Evolutionary conservation across 2,329 filamentous ascomycete genomes (phyloP), one percentile per base, ranked within the genome.

Genomic region (Fusarium oligoseptatum): DNA sequence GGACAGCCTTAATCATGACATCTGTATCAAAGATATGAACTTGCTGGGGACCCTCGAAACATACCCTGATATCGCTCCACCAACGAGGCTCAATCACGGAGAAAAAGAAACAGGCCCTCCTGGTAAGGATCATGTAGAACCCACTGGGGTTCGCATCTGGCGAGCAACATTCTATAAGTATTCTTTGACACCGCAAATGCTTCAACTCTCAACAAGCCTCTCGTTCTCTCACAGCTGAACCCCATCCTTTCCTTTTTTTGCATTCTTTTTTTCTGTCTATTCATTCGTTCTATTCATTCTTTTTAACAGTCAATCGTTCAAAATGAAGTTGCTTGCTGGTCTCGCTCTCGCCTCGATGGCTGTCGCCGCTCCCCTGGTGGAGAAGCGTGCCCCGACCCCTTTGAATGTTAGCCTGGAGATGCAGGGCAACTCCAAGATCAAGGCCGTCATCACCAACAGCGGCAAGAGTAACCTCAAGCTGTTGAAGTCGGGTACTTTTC

Each of bases 371-470:
- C 77, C 77, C 55, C 66, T 78, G 37, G 62, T 67, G 61, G 67
- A 71, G 6, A 70, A 75, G 70, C 84, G 82, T 78, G 85, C 76
- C 77, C 83, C 77, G 77, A 83, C 71, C 4, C 83, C 85, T 64
- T 79, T 87, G 60, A 81, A 85, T 22, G 84, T 87, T 69, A 81
- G 85, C 77, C 83, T 89, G 66, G 81, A 87, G 79, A 82, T 85
- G 75, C 79, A 84, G 24, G 86, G 85, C 67, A 89, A 90, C 81
- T 85, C 87, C n/a, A 83, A 83, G 64, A 83, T 90, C 73, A 88
- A 88, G 82, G 87, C 88, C 34, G 81, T 82, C 55, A 83, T 90
- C 68, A 89, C 86, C 73, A 90, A 90, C 83, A 88, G 82, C 36
- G 88, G 88, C 55, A 82, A 82, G 55, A 82, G 81, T 56, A 83